These are phyloP conservation scores for Kluyveromyces lactis DNA, from an alignment of 805 yeast species.

Conservation along the genomic window DNA sequence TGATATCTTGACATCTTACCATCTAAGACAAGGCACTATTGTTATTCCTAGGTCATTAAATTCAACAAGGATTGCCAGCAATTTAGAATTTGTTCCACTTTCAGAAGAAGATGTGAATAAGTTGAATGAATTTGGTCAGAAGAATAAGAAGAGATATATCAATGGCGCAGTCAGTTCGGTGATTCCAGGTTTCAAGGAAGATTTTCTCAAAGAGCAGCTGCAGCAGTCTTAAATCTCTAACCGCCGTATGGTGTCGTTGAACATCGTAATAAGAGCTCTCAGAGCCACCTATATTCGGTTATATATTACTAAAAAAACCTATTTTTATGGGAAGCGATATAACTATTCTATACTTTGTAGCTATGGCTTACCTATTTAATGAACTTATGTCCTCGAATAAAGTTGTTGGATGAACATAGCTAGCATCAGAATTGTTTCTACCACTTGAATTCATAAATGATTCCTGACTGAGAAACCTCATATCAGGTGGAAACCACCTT, in stretches of 20 bases:
- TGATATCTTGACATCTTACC: constrained; percentile 56
- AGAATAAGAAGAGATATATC: constrained; percentile 27
- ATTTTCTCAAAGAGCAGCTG: neutral
- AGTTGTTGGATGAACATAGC: neutral
- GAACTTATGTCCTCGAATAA: constrained; percentile 1
- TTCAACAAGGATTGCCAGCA: constrained; percentile 45
- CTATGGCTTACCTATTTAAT: neutral
- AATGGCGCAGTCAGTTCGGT: constrained; percentile 20
- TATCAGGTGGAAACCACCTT: neutral
- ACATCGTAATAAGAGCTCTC: too few species aligned
- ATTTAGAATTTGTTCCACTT: constrained; percentile 33
- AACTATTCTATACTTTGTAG: too few species aligned
- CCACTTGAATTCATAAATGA: neutral
- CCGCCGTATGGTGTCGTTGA: too few species aligned
- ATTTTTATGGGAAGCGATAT: too few species aligned
- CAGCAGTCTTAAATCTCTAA: neutral
- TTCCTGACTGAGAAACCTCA: neutral
- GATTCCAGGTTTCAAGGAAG: constrained; percentile 22
- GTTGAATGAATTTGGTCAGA: constrained; percentile 28
- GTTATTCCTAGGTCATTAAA: constrained; percentile 68
- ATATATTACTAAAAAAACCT: too few species aligned
- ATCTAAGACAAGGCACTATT: constrained; percentile 51
- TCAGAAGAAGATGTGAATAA: constrained; percentile 35
- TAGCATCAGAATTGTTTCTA: neutral
- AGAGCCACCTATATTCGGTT: too few species aligned